Evolutionary conservation across 2,329 filamentous ascomycete genomes (phyloP), one percentile per base, ranked within the genome.

Genomic region (Scedosporium apiospermum): DNA sequence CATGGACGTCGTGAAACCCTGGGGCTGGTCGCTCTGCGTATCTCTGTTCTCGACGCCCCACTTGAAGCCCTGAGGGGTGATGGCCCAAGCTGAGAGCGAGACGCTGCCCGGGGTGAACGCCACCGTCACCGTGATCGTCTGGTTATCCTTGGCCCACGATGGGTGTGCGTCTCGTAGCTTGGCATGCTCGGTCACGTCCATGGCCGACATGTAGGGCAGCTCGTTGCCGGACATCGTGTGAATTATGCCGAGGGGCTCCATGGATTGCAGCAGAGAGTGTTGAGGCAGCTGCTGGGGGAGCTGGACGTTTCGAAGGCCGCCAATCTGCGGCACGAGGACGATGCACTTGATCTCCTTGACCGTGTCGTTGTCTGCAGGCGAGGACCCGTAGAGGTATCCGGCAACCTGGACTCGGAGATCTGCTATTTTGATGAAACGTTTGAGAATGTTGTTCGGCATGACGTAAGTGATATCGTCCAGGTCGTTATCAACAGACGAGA

Each of bases 21-120:
- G 88, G 0, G 96, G 95, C 74, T 96, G 91, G 74, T 99, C 95
- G 65, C 90, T 96, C 68, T 89, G 88, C 62, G 87, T 86, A 76
- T 99, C 96, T 76, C 89, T 93, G 82, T 99, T 99, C 72, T 97
- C 91, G 1, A 87, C 91, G 66, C 95, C 95, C 95, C 96, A 99
- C 75, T 93, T 93, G 80, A 96, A 97, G 61, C 95, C 95, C 66
- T 88, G 81, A 1, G 95, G 93, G 1, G 91, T 97, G 49, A 99
- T 84, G 4, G 89, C 89, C 92, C 93, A 99, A 0, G 95, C 93
- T 5, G 91, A 90, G 60, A 99, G 82, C 3, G 93, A 97, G 18
- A 99, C 95, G 60, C 93, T 97, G 65, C 95, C 95, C 1, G 95
- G 95, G 0, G 95, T 98, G 78, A 99, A 98, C 21, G 92, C 91